Evolutionary conservation across 2,329 filamentous ascomycete species (phyloP).

Genomic region (Ophiocordyceps robertsii): DNA sequence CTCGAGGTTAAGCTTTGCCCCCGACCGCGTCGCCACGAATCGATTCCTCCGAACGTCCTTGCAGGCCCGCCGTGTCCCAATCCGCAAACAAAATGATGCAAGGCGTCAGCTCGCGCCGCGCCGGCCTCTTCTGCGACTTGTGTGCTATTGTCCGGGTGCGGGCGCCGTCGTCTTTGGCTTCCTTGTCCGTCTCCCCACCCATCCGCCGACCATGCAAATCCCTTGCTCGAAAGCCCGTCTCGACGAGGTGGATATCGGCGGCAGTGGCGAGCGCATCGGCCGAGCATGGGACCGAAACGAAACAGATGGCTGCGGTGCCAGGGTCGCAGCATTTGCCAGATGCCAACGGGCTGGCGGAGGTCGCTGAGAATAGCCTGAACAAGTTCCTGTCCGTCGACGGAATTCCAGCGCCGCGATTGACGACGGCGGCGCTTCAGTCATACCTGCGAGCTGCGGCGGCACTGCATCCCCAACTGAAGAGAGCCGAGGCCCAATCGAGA

Average conservation of each 20-base stretch:
- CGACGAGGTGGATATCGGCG: constrained; percentile 14
- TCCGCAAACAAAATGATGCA: constrained; percentile 18
- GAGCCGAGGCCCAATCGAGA: constrained; percentile 23
- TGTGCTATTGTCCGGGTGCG: constrained; percentile 23
- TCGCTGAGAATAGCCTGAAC: constrained; percentile 27
- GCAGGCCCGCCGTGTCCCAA: too few relatives aligned
- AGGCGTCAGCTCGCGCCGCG: constrained; percentile 16
- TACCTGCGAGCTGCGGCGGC: constrained; percentile 31
- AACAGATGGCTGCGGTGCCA: constrained; percentile 6
- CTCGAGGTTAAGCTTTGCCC: too few relatives aligned
- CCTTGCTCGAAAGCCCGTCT: constrained; percentile 3
- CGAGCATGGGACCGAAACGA: constrained; percentile 3
- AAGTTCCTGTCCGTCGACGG: constrained; percentile 29
- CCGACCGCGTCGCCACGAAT: too few relatives aligned
- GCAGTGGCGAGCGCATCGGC: constrained; percentile 6
- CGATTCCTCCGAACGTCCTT: too few relatives aligned
- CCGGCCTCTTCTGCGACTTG: constrained; percentile 28
- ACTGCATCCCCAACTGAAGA: constrained; percentile 26
- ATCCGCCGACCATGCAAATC: not conserved
- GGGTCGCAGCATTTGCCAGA: constrained; percentile 17
- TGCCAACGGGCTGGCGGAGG: constrained; percentile 23
- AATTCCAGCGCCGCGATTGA: constrained; percentile 29
- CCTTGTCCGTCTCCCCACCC: constrained; percentile 4
- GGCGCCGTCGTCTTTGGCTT: constrained; percentile 9
- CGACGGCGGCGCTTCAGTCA: constrained; percentile 28